phyloP scores from a whole-genome alignment of 176 grass and related monocot genomes.

The Alopecurus myosuroides region DNA sequence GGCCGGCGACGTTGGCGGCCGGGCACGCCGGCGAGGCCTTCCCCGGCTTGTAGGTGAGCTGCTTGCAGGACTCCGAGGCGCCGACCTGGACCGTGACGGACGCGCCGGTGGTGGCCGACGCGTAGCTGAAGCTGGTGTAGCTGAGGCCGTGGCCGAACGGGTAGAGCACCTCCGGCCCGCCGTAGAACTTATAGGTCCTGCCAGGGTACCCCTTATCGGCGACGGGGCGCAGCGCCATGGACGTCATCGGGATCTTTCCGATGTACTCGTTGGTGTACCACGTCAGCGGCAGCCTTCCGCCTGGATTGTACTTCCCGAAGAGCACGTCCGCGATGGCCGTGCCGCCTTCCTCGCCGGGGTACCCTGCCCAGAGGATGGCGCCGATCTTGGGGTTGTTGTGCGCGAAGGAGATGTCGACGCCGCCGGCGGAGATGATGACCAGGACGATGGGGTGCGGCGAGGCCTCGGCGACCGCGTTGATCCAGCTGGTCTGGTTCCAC shows the following conservation, averaged over 20 bases:
- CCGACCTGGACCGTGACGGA: background rate
- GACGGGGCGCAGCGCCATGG: constrained; percentile 27
- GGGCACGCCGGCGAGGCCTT: constrained; percentile 10
- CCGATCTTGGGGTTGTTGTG: constrained; percentile 50
- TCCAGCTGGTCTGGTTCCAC: constrained; percentile 23
- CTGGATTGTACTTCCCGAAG: constrained; percentile 40
- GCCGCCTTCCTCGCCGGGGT: constrained; percentile 49
- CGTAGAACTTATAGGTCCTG: constrained; percentile 42
- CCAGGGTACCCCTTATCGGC: constrained; percentile 22
- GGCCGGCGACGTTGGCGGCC: background rate
- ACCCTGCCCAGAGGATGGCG: constrained; percentile 46
- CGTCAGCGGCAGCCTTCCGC: too few species aligned
- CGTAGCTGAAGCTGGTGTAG: constrained; percentile 31
- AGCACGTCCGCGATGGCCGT: constrained; percentile 45
- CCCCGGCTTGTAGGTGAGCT: constrained; percentile 16
- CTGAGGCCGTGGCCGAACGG: constrained; percentile 39
- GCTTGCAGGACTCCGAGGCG: background rate
- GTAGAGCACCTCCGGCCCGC: constrained; percentile 13
- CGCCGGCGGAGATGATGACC: constrained; percentile 44
- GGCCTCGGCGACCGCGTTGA: constrained; percentile 31
- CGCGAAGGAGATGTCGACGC: constrained; percentile 38
- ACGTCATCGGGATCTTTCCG: constrained; percentile 34
- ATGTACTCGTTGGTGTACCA: constrained; percentile 29
- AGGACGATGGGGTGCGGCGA: constrained; percentile 30
- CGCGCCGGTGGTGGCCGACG: background rate